Conservation (phyloP, 768 basidiomycete species). For the Peribolospora baueri region DNA sequence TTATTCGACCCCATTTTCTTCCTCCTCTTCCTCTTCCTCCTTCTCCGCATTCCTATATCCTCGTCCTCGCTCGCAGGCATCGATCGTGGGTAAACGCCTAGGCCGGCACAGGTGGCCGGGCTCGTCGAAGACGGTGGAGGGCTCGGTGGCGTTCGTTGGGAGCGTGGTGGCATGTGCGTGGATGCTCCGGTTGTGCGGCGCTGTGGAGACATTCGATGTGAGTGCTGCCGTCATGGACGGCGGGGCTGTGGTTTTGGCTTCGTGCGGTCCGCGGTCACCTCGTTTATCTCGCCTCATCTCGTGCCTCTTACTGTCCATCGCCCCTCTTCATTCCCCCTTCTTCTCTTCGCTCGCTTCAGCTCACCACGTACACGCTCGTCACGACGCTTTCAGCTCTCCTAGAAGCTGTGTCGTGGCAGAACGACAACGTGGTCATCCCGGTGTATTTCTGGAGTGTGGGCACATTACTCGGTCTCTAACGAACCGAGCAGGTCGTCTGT, state of each 20-base stretch:
- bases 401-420: constrained; percentile 82
- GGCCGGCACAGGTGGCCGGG: constrained; percentile 67
- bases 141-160: constrained; percentile 52
- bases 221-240: constrained; percentile 15
- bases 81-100: constrained; percentile 64
- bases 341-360: constrained; percentile 23
- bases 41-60: not conserved
- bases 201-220: constrained; percentile 55
- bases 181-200: constrained; percentile 42
- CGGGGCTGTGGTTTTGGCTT: not conserved
- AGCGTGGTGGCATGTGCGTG: constrained; percentile 48
- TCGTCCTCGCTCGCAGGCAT: constrained; percentile 34
- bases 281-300: not conserved
- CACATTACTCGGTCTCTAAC: constrained; percentile 30
- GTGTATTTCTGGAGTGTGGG: constrained; percentile 83
- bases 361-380: constrained; percentile 37
- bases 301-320: too few species aligned
- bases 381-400: constrained; percentile 43
- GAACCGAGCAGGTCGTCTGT: too few species aligned
- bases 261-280: not conserved
- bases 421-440: constrained; percentile 92
- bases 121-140: constrained; percentile 73
- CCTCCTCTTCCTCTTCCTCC: not conserved
- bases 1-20: not conserved
- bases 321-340: not conserved